Evolutionary conservation across 2,329 filamentous ascomycete species (phyloP).

Genomic region (Fonsecaea pedrosoi): DNA sequence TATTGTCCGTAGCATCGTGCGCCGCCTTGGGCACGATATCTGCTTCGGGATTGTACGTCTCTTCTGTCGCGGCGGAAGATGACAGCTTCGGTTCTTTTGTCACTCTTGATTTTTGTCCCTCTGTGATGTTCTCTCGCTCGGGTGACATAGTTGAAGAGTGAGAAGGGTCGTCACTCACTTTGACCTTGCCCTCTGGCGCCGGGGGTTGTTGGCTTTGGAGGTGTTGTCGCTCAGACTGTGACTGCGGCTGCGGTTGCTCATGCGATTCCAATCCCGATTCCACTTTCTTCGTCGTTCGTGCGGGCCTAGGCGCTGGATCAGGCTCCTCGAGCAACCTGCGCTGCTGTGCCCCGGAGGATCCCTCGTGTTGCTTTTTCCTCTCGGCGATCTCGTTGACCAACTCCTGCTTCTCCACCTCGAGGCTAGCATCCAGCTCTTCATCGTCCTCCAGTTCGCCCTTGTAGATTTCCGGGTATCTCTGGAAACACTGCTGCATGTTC

Average conservation of each 20-base stretch:
- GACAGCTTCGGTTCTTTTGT: constrained; percentile 4
- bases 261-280: background rate
- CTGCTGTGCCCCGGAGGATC: constrained; percentile 8
- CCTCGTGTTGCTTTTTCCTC: constrained; percentile 34
- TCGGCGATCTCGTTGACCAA: constrained; percentile 39
- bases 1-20: constrained; percentile 16
- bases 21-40: constrained; percentile 25
- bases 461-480: constrained; percentile 89
- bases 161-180: constrained; percentile 20
- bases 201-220: background rate
- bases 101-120: constrained; percentile 22
- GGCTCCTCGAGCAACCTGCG: constrained; percentile 36
- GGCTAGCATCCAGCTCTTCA: constrained; percentile 58
- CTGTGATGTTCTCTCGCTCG: constrained; percentile 25
- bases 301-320: constrained; percentile 18
- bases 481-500: constrained; percentile 97
- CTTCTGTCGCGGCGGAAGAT: constrained; percentile 2
- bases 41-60: constrained; percentile 7
- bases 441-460: constrained; percentile 85
- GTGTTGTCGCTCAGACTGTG: background rate
- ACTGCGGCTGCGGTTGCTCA: background rate
- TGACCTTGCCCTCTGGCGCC: constrained; percentile 14
- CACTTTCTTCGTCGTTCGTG: constrained; percentile 11
- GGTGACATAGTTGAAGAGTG: constrained; percentile 20
- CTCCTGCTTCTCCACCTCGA: constrained; percentile 45